Conservation (phyloP, 2,329 filamentous ascomycete species). For the Celoporthe dispersa region DNA sequence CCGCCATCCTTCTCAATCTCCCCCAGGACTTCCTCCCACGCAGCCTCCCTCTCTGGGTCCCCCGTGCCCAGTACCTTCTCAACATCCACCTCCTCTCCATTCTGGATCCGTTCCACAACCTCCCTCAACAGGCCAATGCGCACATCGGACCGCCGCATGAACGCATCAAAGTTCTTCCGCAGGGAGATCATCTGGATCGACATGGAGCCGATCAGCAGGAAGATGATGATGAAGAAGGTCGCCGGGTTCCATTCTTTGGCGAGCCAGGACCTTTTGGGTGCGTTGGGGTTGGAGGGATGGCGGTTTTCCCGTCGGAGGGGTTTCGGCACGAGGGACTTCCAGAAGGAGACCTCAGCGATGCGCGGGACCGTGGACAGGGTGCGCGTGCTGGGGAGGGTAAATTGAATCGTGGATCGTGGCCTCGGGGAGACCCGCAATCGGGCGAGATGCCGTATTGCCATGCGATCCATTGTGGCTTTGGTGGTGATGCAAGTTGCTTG, state of each 20-base stretch:
- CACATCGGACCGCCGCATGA: slow-evolving; percentile 76
- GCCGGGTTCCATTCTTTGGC: slow-evolving; percentile 77
- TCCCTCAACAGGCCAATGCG: slow-evolving; percentile 78
- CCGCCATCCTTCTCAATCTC: slow-evolving; percentile 71
- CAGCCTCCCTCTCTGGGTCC: slow-evolving; percentile 72
- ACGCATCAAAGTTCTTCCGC: slow-evolving; percentile 74
- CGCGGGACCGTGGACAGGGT: slow-evolving; percentile 34
- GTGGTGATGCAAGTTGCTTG: neutral
- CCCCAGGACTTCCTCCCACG: slow-evolving; percentile 82
- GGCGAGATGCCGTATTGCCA: slow-evolving; percentile 12
- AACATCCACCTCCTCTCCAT: slow-evolving; percentile 81
- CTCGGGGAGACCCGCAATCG: slow-evolving; percentile 6
- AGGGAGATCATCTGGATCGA: slow-evolving; percentile 89
- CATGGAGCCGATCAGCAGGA: slow-evolving; percentile 89
- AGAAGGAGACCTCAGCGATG: slow-evolving; percentile 56
- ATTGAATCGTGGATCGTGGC: neutral
- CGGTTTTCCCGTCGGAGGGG: slow-evolving; percentile 53
- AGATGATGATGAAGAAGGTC: slow-evolving; percentile 81
- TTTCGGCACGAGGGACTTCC: slow-evolving; percentile 72
- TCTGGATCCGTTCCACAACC: slow-evolving; percentile 71
- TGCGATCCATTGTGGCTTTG: slow-evolving; percentile 22
- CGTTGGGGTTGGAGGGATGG: slow-evolving; percentile 43
- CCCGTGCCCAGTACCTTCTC: slow-evolving; percentile 81
- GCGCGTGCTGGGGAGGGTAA: slow-evolving; percentile 12
- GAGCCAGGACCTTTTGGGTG: slow-evolving; percentile 45